Conservation (phyloP, 345 rosid species). For the Acer negundo region DNA sequence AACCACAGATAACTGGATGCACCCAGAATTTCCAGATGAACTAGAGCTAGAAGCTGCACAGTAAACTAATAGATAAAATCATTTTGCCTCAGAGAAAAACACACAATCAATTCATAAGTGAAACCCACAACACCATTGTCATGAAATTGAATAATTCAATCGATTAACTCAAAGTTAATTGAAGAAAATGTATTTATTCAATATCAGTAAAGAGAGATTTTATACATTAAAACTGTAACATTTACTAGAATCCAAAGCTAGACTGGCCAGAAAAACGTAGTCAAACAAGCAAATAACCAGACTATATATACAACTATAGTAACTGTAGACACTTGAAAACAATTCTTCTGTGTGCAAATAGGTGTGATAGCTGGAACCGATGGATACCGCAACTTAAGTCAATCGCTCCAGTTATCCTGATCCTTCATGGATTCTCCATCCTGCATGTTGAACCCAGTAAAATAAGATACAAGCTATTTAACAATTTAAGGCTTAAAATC, state of each 20-base stretch:
- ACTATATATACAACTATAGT: neutral
- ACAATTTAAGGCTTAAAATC: neutral
- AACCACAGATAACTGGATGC: neutral
- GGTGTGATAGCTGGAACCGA: neutral
- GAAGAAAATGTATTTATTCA: neutral
- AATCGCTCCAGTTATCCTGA: conserved; percentile 77
- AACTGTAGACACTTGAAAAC: neutral
- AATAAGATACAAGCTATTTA: neutral
- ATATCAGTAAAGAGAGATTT: neutral
- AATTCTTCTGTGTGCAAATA: neutral
- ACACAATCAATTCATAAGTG: neutral
- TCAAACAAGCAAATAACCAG: neutral
- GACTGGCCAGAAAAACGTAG: neutral
- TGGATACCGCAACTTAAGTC: conserved; percentile 12
- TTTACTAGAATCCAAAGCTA: neutral
- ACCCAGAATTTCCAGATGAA: neutral
- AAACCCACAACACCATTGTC: neutral
- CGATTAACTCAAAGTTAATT: neutral
- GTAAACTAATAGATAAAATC: neutral
- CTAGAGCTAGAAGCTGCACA: neutral
- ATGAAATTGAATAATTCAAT: neutral
- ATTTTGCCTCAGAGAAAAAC: no score
- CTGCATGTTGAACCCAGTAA: conserved; percentile 34
- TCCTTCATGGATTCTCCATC: conserved; percentile 49
- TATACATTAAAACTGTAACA: neutral